Percentiles rank a stretch among this genome's conserved stretches.
These are phyloP conservation scores for Aspergillus indologenus DNA, from an alignment of 495 filamentous ascomycete species.

Conservation along the genomic window DNA sequence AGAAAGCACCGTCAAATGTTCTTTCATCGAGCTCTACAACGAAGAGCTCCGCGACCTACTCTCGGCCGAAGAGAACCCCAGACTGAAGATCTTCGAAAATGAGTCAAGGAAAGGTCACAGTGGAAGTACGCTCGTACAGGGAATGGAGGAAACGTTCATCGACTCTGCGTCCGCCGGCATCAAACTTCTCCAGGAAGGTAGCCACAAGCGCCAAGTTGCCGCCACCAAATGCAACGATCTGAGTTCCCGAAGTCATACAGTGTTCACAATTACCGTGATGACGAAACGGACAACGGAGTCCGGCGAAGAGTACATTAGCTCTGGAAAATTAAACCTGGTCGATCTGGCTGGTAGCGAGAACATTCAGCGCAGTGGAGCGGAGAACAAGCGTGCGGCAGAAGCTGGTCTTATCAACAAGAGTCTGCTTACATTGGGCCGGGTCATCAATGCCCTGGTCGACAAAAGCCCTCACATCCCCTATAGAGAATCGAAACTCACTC, in stretches of 20 bases:
- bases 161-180: constrained; percentile 80
- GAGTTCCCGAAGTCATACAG: constrained; percentile 90
- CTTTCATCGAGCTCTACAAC: constrained; percentile 97
- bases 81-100: constrained; percentile 95
- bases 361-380: constrained; percentile 91
- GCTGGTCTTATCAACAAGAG: constrained; percentile 98
- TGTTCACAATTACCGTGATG: constrained; percentile 90
- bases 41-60: constrained; percentile 92
- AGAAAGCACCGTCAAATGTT: constrained; percentile 92
- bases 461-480: constrained; percentile 90
- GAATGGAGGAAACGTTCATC: constrained; percentile 95
- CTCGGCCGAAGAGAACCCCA: constrained; percentile 71
- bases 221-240: constrained; percentile 98
- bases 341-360: constrained; percentile 97
- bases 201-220: constrained; percentile 90
- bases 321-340: constrained; percentile 92
- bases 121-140: constrained; percentile 77
- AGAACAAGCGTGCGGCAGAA: constrained; percentile 95
- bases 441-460: constrained; percentile 97
- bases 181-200: constrained; percentile 82
- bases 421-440: constrained; percentile 86
- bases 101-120: constrained; percentile 74
- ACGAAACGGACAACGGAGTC: constrained; percentile 77
- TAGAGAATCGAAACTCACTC: constrained; percentile 91
- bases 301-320: constrained; percentile 86